Conservation (phyloP, 2,329 filamentous ascomycete species). For the Fusarium penzigii region DNA sequence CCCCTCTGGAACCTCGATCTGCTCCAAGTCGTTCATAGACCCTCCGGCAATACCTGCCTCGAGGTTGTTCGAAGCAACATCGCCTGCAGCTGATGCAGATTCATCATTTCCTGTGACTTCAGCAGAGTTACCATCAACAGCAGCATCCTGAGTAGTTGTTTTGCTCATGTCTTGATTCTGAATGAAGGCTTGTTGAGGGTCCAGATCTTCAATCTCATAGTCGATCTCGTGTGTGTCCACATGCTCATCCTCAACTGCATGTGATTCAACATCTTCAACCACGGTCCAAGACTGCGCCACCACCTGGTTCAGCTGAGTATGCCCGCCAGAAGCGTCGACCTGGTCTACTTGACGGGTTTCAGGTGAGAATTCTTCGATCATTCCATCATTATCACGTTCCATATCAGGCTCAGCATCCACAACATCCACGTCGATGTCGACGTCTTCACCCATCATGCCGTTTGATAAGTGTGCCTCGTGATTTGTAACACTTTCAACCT, state of each 20-base stretch:
- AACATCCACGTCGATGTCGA: constrained; percentile 19
- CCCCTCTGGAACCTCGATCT: background rate
- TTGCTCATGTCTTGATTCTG: constrained; percentile 1
- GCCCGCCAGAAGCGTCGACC: constrained; percentile 1
- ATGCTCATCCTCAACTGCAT: constrained; percentile 11
- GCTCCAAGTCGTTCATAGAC: background rate
- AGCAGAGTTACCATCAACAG: background rate
- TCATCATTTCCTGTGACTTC: background rate
- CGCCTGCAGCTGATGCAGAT: background rate
- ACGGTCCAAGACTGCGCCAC: constrained; percentile 5
- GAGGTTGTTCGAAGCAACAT: background rate
- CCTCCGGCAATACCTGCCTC: background rate
- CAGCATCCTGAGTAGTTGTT: constrained; percentile 7
- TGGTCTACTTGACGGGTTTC: constrained; percentile 13
- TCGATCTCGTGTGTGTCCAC: constrained; percentile 31
- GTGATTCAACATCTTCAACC: constrained; percentile 2
- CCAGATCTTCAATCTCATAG: constrained; percentile 30
- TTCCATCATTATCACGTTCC: constrained; percentile 8
- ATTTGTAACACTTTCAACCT: constrained; percentile 20
- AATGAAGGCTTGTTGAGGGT: constrained; percentile 10
- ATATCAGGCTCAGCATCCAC: constrained; percentile 10
- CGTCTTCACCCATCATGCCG: constrained; percentile 21
- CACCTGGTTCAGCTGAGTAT: constrained; percentile 5
- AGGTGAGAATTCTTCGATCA: constrained; percentile 6
- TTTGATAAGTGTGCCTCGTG: constrained; percentile 19